Conservation (phyloP, 495 filamentous ascomycete species). For the Talaromyces thailandensis region DNA sequence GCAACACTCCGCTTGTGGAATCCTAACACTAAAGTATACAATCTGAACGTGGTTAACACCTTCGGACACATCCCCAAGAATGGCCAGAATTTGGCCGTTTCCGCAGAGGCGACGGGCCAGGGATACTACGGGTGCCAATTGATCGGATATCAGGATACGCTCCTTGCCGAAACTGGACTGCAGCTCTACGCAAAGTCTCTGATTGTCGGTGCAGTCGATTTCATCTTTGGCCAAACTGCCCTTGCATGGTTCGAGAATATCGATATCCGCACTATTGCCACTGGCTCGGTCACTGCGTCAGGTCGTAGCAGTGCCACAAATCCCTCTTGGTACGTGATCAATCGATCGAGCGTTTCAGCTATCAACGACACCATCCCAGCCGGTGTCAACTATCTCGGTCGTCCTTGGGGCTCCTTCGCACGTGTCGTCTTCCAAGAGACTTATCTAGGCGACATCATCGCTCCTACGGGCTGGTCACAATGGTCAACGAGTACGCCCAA, state of each 20-base stretch:
- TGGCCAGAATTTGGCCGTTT: slow-evolving; percentile 52
- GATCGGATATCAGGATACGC: slow-evolving; percentile 55
- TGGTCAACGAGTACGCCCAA: slow-evolving; percentile 11
- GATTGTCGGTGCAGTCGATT: slow-evolving; percentile 46
- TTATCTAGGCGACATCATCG: slow-evolving; percentile 45
- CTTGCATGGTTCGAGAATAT: slow-evolving; percentile 55
- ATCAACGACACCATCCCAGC: slow-evolving; percentile 36
- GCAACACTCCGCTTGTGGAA: slow-evolving; percentile 47
- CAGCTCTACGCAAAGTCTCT: slow-evolving; percentile 49
- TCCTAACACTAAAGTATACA: slow-evolving; percentile 45
- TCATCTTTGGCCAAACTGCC: slow-evolving; percentile 56
- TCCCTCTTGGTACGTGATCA: slow-evolving; percentile 55
- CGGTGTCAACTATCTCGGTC: slow-evolving; percentile 54
- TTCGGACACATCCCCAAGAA: slow-evolving; percentile 21
- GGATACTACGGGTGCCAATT: slow-evolving; percentile 55
- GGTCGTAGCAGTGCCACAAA: slow-evolving; percentile 44
- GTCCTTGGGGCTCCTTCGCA: slow-evolving; percentile 57
- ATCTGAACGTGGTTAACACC: slow-evolving; percentile 52
- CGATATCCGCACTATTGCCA: slow-evolving; percentile 47
- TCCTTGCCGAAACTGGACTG: slow-evolving; percentile 46
- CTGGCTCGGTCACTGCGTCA: slow-evolving; percentile 45
- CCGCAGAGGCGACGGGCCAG: slow-evolving; percentile 38
- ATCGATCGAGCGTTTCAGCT: slow-evolving; percentile 41
- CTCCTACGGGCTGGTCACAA: slow-evolving; percentile 48
- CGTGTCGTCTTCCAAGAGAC: slow-evolving; percentile 59